Percentiles rank a stretch among this genome's conserved stretches.
These are phyloP conservation scores for Cordyceps cicadae DNA, from an alignment of 2,329 filamentous ascomycete genomes.

Conservation along the genomic window DNA sequence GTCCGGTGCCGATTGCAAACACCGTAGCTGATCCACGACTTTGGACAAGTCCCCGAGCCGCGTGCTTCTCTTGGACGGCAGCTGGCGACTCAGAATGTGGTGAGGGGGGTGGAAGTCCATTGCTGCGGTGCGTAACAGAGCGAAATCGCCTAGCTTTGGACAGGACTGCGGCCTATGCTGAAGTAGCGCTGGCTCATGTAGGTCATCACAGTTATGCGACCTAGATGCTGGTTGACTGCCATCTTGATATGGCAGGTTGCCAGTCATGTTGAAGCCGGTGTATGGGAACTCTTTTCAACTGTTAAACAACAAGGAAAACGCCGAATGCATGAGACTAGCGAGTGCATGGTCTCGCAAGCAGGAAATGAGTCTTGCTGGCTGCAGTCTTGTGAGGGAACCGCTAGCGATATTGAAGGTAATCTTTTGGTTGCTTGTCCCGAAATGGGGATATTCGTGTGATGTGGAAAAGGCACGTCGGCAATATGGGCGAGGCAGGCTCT, in stretches of 20 bases:
- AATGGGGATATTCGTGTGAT: neutral
- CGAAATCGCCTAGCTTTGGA: conserved; percentile 11
- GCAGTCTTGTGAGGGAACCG: neutral
- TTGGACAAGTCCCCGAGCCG: conserved; percentile 9
- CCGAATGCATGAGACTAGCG: neutral
- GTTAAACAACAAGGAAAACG: neutral
- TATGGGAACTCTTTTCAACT: neutral
- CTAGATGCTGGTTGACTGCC: neutral
- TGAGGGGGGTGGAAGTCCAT: conserved; percentile 7
- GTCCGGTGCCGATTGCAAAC: neutral
- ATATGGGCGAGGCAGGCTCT: neutral
- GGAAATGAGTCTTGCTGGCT: neutral
- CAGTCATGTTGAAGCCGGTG: neutral
- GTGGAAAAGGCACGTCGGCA: neutral
- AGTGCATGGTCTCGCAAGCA: neutral
- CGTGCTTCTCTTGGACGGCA: neutral
- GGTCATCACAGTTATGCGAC: neutral
- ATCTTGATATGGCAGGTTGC: neutral
- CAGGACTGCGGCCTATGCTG: conserved; percentile 1
- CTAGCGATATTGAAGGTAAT: neutral
- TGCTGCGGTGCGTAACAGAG: neutral
- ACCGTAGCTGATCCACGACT: conserved; percentile 5
- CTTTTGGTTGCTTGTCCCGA: neutral
- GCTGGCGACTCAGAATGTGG: conserved; percentile 2
- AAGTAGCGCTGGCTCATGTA: neutral